phyloP scores from a whole-genome alignment of 2,329 filamentous ascomycete genomes.

The Hymenoscyphus occultus region DNA sequence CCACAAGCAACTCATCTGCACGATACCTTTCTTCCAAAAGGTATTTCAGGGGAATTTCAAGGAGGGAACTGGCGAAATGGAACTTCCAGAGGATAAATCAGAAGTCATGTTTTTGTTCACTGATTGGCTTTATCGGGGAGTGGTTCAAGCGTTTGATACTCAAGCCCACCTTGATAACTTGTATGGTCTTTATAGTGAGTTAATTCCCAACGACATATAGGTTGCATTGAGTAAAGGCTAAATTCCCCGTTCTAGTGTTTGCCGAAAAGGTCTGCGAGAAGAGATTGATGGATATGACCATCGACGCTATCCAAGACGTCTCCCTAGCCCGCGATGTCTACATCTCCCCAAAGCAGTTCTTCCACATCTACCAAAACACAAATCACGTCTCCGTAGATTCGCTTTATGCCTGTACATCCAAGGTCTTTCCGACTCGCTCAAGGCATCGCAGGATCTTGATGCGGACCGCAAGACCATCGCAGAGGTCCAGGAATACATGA shows the following conservation, averaged over 20 bases:
- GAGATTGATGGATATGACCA: neutral
- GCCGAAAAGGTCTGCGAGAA: neutral
- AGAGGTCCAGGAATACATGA: no score
- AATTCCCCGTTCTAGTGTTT: neutral
- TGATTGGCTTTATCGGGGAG: neutral
- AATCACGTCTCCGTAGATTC: no score
- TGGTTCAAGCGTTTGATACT: neutral
- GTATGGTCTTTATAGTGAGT: no score
- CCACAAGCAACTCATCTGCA: neutral
- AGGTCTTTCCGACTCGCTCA: no score
- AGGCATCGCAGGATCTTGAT: no score
- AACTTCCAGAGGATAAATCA: neutral
- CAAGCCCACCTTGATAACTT: no score
- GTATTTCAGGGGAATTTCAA: neutral
- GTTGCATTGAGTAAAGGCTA: no score
- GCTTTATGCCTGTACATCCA: no score
- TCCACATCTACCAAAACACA: no score
- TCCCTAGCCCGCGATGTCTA: neutral
- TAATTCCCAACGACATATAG: no score
- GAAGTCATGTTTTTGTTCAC: neutral
- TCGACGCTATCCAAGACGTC: neutral
- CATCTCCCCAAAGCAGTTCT: no score
- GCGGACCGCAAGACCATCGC: no score
- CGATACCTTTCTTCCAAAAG: neutral
- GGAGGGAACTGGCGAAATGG: neutral